Conservation (phyloP, 1,284 basidiomycete genomes). For the Ceratobasidium sp. region DNA sequence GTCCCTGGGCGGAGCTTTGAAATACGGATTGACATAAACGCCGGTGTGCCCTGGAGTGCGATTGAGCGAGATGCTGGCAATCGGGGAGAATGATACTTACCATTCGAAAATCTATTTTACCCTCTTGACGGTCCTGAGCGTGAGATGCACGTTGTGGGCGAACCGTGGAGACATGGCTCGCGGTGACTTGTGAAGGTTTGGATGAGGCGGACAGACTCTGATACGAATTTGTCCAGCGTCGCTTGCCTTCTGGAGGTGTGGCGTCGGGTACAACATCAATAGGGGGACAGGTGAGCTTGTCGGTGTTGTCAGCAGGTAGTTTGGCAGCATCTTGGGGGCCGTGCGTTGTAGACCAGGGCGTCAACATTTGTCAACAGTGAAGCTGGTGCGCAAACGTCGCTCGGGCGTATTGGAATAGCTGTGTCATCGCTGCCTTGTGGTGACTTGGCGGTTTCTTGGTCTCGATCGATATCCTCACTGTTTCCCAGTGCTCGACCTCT, state of each 20-base stretch:
- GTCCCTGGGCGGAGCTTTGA: not conserved
- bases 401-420: not conserved
- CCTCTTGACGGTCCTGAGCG: too few species aligned
- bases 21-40: conserved; percentile 11
- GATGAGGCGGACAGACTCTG: not conserved
- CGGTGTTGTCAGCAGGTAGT: too few species aligned
- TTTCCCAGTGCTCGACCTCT: conserved; percentile 14
- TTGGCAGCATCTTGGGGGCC: conserved; percentile 13
- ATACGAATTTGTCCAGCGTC: too few species aligned
- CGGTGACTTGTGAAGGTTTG: too few species aligned
- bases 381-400: conserved; percentile 9
- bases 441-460: not conserved
- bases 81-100: not conserved
- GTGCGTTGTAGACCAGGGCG: not conserved
- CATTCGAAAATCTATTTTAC: not conserved
- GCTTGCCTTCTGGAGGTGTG: too few species aligned
- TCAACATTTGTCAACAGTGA: conserved; percentile 18
- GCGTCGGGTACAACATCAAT: too few species aligned
- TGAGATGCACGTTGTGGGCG: not conserved
- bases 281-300: too few species aligned
- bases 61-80: not conserved
- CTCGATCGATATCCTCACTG: not conserved
- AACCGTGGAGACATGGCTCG: not conserved
- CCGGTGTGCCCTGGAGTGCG: not conserved
- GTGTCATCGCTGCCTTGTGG: conserved; percentile 9